A percentile compares a stretch with the other conserved stretches of the same genome.
Conservation (phyloP, 1,284 basidiomycete species). For the Apiotrichum laibachii region DNA sequence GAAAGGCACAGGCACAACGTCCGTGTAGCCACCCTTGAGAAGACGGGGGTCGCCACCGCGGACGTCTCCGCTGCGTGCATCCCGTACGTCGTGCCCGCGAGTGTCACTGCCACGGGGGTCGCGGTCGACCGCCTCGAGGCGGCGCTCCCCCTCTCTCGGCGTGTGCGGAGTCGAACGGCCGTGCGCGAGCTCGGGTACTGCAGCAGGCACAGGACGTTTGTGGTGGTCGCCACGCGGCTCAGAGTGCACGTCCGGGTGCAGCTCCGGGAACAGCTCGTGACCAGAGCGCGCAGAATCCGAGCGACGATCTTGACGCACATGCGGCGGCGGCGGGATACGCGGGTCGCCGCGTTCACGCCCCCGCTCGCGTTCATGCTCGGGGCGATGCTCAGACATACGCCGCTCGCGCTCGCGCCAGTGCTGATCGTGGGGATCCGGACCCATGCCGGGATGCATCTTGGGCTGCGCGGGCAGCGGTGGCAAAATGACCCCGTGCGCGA, state of each 20-base stretch:
- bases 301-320: not conserved
- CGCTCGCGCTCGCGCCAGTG: not conserved
- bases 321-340: not conserved
- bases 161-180: too few relatives aligned
- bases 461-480: not conserved
- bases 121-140: too few relatives aligned
- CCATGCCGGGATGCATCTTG: not conserved
- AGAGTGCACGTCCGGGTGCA: not conserved
- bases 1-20: slow-evolving; percentile 13
- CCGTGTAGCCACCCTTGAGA: slow-evolving; percentile 4
- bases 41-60: not conserved
- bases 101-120: too few relatives aligned
- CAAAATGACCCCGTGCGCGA: not conserved
- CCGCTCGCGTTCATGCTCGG: too few relatives aligned
- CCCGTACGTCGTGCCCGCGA: not conserved
- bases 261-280: not conserved
- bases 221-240: not conserved
- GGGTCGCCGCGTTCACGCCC: not conserved
- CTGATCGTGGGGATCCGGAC: not conserved
- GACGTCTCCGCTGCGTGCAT: not conserved
- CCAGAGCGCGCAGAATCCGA: not conserved
- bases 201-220: not conserved
- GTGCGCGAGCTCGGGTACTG: too few relatives aligned
- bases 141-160: not conserved
- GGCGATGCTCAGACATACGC: not conserved